Evolutionary conservation across 768 basidiomycete species (phyloP), one percentile per base, ranked within the genome.

Genomic region (Rhizopogon vesiculosus): DNA sequence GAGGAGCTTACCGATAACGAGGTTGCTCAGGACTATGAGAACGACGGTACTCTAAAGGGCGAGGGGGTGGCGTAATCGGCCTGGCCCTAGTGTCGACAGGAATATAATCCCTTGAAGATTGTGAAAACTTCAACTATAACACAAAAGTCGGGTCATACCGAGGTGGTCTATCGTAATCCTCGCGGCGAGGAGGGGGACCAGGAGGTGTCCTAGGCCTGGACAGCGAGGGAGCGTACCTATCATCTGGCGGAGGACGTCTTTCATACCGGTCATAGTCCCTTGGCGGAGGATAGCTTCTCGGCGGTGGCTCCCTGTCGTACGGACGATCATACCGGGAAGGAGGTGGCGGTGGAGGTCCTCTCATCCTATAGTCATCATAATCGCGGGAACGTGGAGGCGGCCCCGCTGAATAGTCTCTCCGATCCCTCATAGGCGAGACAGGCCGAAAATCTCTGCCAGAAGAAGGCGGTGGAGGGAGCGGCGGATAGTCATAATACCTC

Each of bases 281-380:
- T 56, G 75, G 71, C n/a, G 76, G 71, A 41, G 80, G 76, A 67
- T 84, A 83, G 58, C 75, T 74, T 59, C 82, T 78, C 63, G 81
- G 76, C 56, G 77, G 68, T 60, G 78, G 69, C n/a, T 84, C 74
- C 50, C 61, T 66, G 51, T 78, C 77, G 53, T 72, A 59, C 45
- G 69, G 78, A 45, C 88, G 82, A 43, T 82, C 79, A 56, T 80
- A 77, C 60, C 84, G 79, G 53, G 80, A 71, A n/a, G 74, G 75
- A 29, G 81, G 72, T 6, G 65, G 65, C 25, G 69, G 68, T n/a
- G 74, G 71, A 54, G 76, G 69, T 54, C 80, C 86, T 45, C 86
- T 78, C 62, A 68, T 62, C 63, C 85, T 78, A 60, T 83, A 85
- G 48, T 91, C 90, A 61, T 92, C 87, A 62, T 82, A 78, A 46